Evolutionary conservation across 176 grass and related monocot species (phyloP).

Genomic region (Chrysopogon serrulatus): DNA sequence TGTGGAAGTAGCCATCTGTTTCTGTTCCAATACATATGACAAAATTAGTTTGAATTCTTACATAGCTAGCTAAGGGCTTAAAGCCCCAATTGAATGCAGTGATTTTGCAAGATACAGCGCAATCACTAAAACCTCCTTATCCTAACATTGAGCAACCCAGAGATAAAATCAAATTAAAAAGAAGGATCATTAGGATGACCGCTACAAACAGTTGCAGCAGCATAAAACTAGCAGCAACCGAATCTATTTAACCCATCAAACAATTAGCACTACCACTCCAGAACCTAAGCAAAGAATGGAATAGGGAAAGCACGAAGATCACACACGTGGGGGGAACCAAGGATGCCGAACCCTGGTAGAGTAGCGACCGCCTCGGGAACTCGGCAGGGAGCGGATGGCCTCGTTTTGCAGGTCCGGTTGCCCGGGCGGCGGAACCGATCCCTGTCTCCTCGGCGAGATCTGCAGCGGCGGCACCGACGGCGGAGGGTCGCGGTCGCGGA

Average conservation of each 20-base stretch:
- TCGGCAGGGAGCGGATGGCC: background rate
- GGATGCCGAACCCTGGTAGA: background rate
- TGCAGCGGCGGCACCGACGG: background rate
- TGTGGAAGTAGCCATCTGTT: constrained; percentile 51
- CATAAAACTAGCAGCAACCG: background rate
- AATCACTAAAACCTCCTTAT: background rate
- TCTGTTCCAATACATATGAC: constrained; percentile 15
- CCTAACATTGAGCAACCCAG: background rate
- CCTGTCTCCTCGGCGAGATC: background rate
- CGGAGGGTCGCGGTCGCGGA: background rate
- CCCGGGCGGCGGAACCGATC: background rate
- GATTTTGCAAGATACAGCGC: background rate
- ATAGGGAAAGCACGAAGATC: background rate
- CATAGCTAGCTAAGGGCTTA: background rate
- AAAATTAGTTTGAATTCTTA: background rate
- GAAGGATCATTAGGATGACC: background rate
- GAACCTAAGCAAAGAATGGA: background rate
- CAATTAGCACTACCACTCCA: background rate
- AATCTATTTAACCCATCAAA: background rate
- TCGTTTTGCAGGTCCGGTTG: background rate
- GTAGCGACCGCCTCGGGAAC: background rate
- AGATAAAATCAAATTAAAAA: background rate
- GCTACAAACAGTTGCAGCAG: background rate
- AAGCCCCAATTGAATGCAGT: background rate
- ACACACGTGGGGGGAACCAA: constrained; percentile 9